These are phyloP conservation scores for Jamesozyma rosinii DNA, from an alignment of 805 yeast species.

Conservation along the genomic window DNA sequence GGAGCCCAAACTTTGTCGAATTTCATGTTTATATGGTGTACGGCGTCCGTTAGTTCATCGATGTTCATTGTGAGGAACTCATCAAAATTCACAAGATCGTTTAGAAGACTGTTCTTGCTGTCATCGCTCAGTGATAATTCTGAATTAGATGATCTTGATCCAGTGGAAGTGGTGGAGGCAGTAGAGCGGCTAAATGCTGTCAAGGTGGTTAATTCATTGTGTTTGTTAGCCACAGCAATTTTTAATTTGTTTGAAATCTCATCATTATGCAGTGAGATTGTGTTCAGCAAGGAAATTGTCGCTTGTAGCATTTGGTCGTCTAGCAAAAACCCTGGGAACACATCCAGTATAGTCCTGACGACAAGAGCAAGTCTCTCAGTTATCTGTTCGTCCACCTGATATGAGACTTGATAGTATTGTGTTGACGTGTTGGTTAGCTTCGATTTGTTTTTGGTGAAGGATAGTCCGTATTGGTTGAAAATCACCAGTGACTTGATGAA, in stretches of 20 bases:
- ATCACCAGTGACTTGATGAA: slow-evolving; percentile 36
- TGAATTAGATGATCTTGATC: neutral
- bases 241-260: slow-evolving; percentile 47
- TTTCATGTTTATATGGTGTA: slow-evolving; percentile 56
- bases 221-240: slow-evolving; percentile 42
- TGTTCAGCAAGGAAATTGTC: slow-evolving; percentile 44
- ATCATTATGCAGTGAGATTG: slow-evolving; percentile 40
- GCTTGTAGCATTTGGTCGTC: slow-evolving; percentile 52
- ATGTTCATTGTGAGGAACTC: slow-evolving; percentile 48
- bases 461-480: slow-evolving; percentile 36
- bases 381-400: slow-evolving; percentile 33
- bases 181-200: slow-evolving; percentile 18
- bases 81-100: slow-evolving; percentile 29
- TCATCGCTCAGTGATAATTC: slow-evolving; percentile 1
- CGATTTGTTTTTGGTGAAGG: slow-evolving; percentile 26
- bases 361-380: slow-evolving; percentile 45
- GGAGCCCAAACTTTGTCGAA: slow-evolving; percentile 73
- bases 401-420: slow-evolving; percentile 23
- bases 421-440: slow-evolving; percentile 15
- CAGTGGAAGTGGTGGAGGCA: slow-evolving; percentile 9
- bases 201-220: slow-evolving; percentile 35
- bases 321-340: slow-evolving; percentile 61
- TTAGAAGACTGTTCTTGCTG: neutral
- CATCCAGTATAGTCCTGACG: slow-evolving; percentile 46
- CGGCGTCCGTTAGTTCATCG: slow-evolving; percentile 48